Evolutionary conservation across 768 basidiomycete species (phyloP).

Genomic region (Astraeus odoratus): DNA sequence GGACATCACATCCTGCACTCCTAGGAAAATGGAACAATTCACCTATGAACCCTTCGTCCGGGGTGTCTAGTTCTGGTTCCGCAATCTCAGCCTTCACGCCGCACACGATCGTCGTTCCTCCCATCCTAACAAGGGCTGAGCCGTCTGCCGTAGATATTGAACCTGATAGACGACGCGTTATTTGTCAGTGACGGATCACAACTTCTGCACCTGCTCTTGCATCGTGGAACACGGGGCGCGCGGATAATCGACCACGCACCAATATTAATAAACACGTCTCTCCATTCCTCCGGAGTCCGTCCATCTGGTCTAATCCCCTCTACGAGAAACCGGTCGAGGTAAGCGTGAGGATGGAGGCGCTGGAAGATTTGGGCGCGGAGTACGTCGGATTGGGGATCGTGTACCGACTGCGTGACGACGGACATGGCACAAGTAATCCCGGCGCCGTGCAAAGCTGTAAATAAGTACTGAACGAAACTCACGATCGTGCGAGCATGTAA

Average conservation of each 20-base stretch:
- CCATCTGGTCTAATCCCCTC: slow-evolving; percentile 83
- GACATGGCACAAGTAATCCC: too few relatives aligned
- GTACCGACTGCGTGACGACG: too few relatives aligned
- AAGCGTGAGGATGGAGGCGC: slow-evolving; percentile 81
- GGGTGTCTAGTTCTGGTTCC: slow-evolving; percentile 76
- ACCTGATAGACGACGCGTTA: slow-evolving; percentile 37
- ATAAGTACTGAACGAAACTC: too few relatives aligned
- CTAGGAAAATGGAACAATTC: slow-evolving; percentile 12
- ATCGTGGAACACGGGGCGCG: too few relatives aligned
- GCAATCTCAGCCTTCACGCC: slow-evolving; percentile 95
- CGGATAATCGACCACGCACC: slow-evolving; percentile 44
- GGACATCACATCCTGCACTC: slow-evolving; percentile 1
- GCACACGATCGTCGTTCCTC: slow-evolving; percentile 92
- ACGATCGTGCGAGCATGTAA: too few relatives aligned
- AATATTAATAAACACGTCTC: slow-evolving; percentile 70
- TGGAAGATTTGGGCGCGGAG: slow-evolving; percentile 55
- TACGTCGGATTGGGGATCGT: slow-evolving; percentile 17
- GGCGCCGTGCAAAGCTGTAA: too few relatives aligned
- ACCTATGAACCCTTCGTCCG: slow-evolving; percentile 81
- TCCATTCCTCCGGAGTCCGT: slow-evolving; percentile 58
- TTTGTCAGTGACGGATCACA: not conserved
- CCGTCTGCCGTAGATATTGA: slow-evolving; percentile 94
- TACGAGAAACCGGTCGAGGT: slow-evolving; percentile 79
- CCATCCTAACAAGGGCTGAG: slow-evolving; percentile 84
- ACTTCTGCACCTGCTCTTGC: not conserved